Evolutionary conservation across 2,329 filamentous ascomycete genomes (phyloP).

Genomic region (Cytospora mali): DNA sequence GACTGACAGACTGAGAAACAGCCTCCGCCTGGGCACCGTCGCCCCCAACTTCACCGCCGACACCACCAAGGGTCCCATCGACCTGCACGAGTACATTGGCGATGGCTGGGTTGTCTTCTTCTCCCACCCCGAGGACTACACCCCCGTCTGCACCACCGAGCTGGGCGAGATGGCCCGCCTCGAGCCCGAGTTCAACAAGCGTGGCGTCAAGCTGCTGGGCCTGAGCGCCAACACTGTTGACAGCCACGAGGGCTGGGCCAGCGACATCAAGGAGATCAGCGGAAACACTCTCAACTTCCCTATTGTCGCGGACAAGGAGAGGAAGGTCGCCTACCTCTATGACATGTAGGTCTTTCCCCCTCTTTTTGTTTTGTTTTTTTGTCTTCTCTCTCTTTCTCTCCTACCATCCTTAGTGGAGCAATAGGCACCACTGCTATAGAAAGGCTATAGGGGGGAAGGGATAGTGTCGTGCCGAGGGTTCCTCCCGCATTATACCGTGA

Average conservation of each 20-base stretch:
- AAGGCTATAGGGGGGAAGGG: no score
- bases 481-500: no score
- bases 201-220: constrained; percentile 88
- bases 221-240: constrained; percentile 84
- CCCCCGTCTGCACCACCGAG: constrained; percentile 94
- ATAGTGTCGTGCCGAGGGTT: no score
- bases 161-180: constrained; percentile 91
- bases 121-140: constrained; percentile 88
- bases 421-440: no score
- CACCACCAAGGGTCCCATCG: constrained; percentile 75
- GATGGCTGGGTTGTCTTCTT: constrained; percentile 82
- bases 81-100: constrained; percentile 81
- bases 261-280: constrained; percentile 81
- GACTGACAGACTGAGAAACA: constrained; percentile 32
- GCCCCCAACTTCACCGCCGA: constrained; percentile 85
- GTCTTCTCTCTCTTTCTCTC: not conserved
- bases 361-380: not conserved
- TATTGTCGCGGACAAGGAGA: constrained; percentile 79
- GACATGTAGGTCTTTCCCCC: constrained; percentile 64
- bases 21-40: constrained; percentile 65
- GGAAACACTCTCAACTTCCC: constrained; percentile 72
- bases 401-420: no score
- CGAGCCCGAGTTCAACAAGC: constrained; percentile 83
- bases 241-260: constrained; percentile 86
- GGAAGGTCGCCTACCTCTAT: constrained; percentile 74